A percentile compares a stretch with the other conserved stretches of the same genome.
phyloP scores from a whole-genome alignment of 2,329 filamentous ascomycete genomes.

The Aphanocladium album region DNA sequence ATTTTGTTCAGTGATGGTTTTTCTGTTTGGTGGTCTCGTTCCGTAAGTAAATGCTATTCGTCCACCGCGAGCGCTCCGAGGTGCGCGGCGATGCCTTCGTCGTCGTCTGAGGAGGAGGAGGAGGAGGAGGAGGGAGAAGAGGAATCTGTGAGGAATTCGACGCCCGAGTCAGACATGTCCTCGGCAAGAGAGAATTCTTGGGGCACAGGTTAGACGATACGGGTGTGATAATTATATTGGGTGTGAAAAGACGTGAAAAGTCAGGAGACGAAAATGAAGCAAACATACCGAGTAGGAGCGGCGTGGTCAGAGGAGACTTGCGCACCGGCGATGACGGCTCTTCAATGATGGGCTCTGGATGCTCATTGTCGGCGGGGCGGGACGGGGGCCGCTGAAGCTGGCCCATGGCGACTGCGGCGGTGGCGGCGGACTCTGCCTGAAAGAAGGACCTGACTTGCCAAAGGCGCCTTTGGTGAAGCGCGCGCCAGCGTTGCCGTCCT shows the following conservation, averaged over 20 bases:
- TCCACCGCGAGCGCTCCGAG: neutral
- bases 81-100: neutral
- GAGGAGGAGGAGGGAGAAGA: neutral
- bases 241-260: neutral
- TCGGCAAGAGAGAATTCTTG: constrained; percentile 3
- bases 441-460: neutral
- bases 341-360: constrained; percentile 30
- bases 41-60: neutral
- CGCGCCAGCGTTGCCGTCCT: neutral
- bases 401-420: constrained; percentile 1
- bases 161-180: constrained; percentile 9
- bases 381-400: constrained; percentile 5
- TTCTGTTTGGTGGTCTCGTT: too few relatives aligned
- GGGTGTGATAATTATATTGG: neutral
- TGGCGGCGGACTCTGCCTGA: neutral
- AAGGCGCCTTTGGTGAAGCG: constrained; percentile 10
- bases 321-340: constrained; percentile 25
- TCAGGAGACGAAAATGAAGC: neutral
- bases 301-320: constrained; percentile 18
- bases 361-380: constrained; percentile 10
- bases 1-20: too few relatives aligned
- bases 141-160: constrained; percentile 9
- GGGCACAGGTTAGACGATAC: neutral
- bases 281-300: constrained; percentile 28
- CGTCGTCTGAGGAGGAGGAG: neutral